A percentile compares a stretch with the other conserved stretches of the same genome.
Evolutionary conservation across 352 stramenopile genomes (phyloP).

Genomic region (Globisporangium abappressorium): DNA sequence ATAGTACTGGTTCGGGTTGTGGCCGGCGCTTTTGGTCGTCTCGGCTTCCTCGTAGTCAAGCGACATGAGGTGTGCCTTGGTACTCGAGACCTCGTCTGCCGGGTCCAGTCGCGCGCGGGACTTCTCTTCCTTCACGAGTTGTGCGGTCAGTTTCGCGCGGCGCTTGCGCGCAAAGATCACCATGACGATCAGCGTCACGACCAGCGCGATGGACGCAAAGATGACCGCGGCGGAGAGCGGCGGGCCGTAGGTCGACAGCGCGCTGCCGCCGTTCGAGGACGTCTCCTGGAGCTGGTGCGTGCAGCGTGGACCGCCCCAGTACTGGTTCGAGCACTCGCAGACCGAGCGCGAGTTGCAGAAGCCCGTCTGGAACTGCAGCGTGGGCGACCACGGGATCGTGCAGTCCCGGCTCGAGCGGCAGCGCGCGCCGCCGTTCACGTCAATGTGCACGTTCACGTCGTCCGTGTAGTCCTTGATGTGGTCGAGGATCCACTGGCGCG

Average conservation of each 20-base stretch:
- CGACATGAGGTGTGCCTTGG: conserved; percentile 24
- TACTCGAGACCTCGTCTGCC: conserved; percentile 24
- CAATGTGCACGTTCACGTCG: conserved; percentile 43
- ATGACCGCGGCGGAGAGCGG: conserved; percentile 28
- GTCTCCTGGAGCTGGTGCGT: conserved; percentile 40
- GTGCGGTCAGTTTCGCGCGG: conserved; percentile 26
- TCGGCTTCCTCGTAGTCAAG: conserved; percentile 26
- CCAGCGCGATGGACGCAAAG: conserved; percentile 23
- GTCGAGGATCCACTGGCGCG: conserved; percentile 68
- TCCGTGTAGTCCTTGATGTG: conserved; percentile 60
- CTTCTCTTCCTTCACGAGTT: conserved; percentile 39
- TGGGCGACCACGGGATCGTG: conserved; percentile 40
- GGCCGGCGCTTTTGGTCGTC: conserved; percentile 25
- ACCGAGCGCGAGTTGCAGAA: conserved; percentile 39
- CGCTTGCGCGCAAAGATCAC: conserved; percentile 36
- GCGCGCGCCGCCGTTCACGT: conserved; percentile 50
- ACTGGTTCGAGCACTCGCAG: conserved; percentile 56
- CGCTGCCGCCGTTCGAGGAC: conserved; percentile 8
- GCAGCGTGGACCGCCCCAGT: conserved; percentile 64
- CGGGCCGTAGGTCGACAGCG: conserved; percentile 26
- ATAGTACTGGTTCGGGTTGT: conserved; percentile 29
- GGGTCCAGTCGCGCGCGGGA: conserved; percentile 26
- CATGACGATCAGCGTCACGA: conserved; percentile 44
- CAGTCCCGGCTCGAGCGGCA: conserved; percentile 59
- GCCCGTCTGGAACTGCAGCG: conserved; percentile 49